Base-by-base conservation (phyloP, 768 basidiomycete species). In the Phlegmacium glaucopus region DNA sequence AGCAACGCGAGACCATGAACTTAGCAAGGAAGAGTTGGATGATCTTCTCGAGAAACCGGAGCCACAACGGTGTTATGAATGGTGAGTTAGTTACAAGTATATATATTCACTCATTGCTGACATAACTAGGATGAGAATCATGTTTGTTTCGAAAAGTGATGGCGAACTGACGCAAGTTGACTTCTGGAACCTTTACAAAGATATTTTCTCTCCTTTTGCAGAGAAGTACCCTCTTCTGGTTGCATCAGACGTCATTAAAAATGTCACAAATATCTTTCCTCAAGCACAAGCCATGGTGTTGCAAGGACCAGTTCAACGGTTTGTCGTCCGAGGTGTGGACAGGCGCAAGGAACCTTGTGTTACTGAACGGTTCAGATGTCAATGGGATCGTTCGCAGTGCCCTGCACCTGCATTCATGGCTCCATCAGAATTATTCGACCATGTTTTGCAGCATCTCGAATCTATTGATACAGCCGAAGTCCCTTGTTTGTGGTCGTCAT, bases 201-300 rank as follows among this genome's bases (percentile, higher is more conserved):
- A 89, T 49, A 80, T 80, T 1, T 96, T 97, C 57, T 68, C 77
- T 1, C 80, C 82, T 1, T 75, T 72, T 58, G 63, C 75, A 49
- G 78, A 81, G 1, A 73, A 72, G 46, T 72, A 79, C 48, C 78
- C 79, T 9, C 69, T 91, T 37, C 78, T 94, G 3, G 79, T 83
- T 2, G 94, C 96, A 0, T 86, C 90, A 1, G 95, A 99, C 37
- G 90, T 96, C 41, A 97, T 99, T 64, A 94, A 95, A 66, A 90
- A 89, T 52, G 90, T 94, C 51, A 90, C 81, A 41, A 69, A 80
- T 9, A 87, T 94, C 22, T 95, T 93, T 58, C 87, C 90, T 6
- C 78, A 83, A 40, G 92, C 93, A 0, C 81, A 84, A 55, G 92
- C 94, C 1, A 91, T 91, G 83, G 90, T 94, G 16, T 74, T 90